These are phyloP conservation scores for Kurtzmaniella quercitrusa DNA, from an alignment of 1,139 yeast species.

Conservation along the genomic window DNA sequence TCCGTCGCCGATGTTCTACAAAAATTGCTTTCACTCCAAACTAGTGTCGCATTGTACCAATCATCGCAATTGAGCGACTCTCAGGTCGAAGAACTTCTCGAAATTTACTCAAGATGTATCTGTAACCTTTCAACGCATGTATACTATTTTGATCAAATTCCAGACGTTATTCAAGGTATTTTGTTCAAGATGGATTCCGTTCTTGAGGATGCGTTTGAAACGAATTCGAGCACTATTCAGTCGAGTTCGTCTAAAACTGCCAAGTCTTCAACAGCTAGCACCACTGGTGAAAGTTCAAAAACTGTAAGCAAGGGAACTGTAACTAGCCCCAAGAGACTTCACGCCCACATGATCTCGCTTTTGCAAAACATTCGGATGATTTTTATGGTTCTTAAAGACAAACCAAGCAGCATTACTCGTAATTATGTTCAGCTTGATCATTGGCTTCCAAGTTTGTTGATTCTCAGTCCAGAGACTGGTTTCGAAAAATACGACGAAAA, in stretches of 20 bases:
- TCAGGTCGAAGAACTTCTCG: constrained; percentile 24
- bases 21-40: constrained; percentile 57
- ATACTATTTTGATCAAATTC: constrained; percentile 74
- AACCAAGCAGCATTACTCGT: constrained; percentile 33
- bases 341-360: constrained; percentile 25
- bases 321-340: constrained; percentile 18
- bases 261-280: neutral
- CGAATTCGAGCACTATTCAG: neutral
- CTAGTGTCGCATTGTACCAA: constrained; percentile 35
- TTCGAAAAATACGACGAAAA: constrained; percentile 13
- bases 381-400: constrained; percentile 26
- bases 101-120: constrained; percentile 44
- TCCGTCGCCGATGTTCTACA: constrained; percentile 82
- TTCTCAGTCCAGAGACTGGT: constrained; percentile 27
- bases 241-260: neutral
- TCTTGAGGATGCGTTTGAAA: constrained; percentile 19
- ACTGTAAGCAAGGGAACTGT: no score
- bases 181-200: constrained; percentile 36
- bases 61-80: constrained; percentile 17
- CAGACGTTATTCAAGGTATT: constrained; percentile 67
- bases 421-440: constrained; percentile 40
- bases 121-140: constrained; percentile 66
- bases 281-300: neutral
- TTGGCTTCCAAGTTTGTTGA: constrained; percentile 39
- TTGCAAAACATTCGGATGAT: constrained; percentile 32